Evolutionary conservation across 2,329 filamentous ascomycete species (phyloP).

Genomic region (Aspergillus sp.): DNA sequence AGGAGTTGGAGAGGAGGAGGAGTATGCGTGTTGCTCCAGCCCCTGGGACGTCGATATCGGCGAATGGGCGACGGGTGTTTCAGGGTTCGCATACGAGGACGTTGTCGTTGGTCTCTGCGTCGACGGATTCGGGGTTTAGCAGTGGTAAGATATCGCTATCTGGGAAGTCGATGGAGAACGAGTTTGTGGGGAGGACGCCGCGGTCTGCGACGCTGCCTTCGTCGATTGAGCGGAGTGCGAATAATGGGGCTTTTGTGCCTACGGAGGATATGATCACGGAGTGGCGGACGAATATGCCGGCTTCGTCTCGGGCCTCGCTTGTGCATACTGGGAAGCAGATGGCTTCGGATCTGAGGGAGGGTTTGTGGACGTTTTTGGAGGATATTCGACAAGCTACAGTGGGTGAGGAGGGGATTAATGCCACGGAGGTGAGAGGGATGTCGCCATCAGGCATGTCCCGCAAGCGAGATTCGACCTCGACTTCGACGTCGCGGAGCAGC

Average conservation of each 20-base stretch:
- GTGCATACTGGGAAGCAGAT: conserved; percentile 64
- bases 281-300: conserved; percentile 38
- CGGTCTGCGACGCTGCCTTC: conserved; percentile 37
- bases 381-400: conserved; percentile 93
- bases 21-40: conserved; percentile 51
- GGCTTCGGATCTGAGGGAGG: conserved; percentile 80
- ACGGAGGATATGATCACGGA: conserved; percentile 32
- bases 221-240: conserved; percentile 24
- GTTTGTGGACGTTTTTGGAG: conserved; percentile 89
- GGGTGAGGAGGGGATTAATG: conserved; percentile 77
- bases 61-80: conserved; percentile 57
- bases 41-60: conserved; percentile 25
- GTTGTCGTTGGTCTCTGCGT: conserved; percentile 73
- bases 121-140: conserved; percentile 14
- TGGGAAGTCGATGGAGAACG: conserved; percentile 7
- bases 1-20: conserved; percentile 67
- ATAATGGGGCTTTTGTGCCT: conserved; percentile 11
- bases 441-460: conserved; percentile 15
- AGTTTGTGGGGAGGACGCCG: conserved; percentile 30
- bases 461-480: conserved; percentile 26
- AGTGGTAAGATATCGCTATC: conserved; percentile 4
- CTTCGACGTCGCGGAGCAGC: conserved; percentile 17
- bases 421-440: conserved; percentile 37
- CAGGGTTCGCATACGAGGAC: conserved; percentile 59
- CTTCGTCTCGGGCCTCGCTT: conserved; percentile 45